Base-by-base conservation (phyloP, 192 early-diverging fungal species). In the Rhizoclosmatium globosum region DNA sequence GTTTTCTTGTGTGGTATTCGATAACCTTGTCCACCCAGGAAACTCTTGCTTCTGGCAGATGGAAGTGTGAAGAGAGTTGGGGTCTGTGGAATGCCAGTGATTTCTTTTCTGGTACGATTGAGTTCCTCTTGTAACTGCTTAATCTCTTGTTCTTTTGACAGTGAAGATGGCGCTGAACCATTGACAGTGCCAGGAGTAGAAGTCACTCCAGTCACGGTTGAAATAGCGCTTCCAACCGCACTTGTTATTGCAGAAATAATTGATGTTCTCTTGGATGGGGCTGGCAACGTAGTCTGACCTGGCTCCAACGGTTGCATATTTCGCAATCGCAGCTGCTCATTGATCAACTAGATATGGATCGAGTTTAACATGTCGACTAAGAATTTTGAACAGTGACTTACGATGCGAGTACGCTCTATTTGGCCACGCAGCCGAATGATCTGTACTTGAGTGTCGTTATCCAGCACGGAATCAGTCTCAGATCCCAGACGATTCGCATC, bases 391-490 rank as follows among this genome's bases (percentile, higher is more conserved):
- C 21, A 68, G 13, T 7, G 0, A 47, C 69, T 21, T 71, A 71
- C 69, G 9, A 48, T 71, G 47, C 69, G 38, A n/a, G 69, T 71
- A 38, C 69, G 69, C 13, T 71, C 69, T 4, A 71, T 38, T 56
- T 71, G 69, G 4, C 69, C 69, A 21, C 50, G 6, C 23, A 71
- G 47, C 31, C 69, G 6, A 53, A 71, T 71, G 46, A 71, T 56
- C 46, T 71, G 69, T 13, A 71, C 69, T 56, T 71, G 47, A 4
- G 56, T 15, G 38, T 71, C 69, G 50, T 56, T 71, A 21, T 71
- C 69, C 69, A 71, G 42, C 15, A 43, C 21, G 9, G 47, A 47
- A 21, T 43, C 31, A 31, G 31, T 31, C 31, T 31, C 31, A 31
- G 31, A 31, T 31, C 31, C 31, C 0, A 31, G 31, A 31, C 31